Evolutionary conservation across 2,329 filamentous ascomycete species (phyloP), one percentile per base, ranked within the genome.

Genomic region (Sporothrix euskadiensis): DNA sequence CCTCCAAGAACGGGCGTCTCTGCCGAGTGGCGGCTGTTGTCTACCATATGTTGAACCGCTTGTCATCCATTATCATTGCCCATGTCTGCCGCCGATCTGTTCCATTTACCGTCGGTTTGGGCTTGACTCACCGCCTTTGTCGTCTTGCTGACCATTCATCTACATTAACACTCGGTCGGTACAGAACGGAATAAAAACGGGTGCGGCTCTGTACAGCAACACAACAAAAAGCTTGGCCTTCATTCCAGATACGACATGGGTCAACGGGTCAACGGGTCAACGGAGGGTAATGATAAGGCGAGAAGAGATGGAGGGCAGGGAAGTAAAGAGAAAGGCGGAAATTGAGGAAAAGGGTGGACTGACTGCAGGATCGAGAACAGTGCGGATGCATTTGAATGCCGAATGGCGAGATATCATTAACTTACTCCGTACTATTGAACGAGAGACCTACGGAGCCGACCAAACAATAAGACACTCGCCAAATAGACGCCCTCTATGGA

Each of bases 201-300:
- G 52, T 54, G 52, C 52, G 26, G 14, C 14, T 2, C 3, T 47
- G 12, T 16, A 19, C 14, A 19, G 22, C 52, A 54, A 26, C 52
- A 56, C 52, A 56, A 49, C 44, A 49, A 49, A 49, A 26, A 39
- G 12, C 6, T 44, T n/a, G 59, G n/a, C 59, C 35, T 19, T 22
- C 59, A 3, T 63, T 63, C 59, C 32, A 35, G 59, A 63, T 63
- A 63, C 59, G 59, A 63, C 59, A 59, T 30, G 56, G 56, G 30
- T n/a, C 30, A 59, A 59, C 56, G 56, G 56, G 26, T 26, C 26
- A 26, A 59, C 56, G 56, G 56, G 30, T 35, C 14, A 59, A 59
- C 56, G 56, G 56, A 35, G 56, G 56, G 12, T 14, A 56, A 22
- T 26, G 52, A 4, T 35, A 8, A 19, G 26, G 56, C 26, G 14